Base-by-base conservation (phyloP, 768 basidiomycete species). In the Lentinula edodes region DNA sequence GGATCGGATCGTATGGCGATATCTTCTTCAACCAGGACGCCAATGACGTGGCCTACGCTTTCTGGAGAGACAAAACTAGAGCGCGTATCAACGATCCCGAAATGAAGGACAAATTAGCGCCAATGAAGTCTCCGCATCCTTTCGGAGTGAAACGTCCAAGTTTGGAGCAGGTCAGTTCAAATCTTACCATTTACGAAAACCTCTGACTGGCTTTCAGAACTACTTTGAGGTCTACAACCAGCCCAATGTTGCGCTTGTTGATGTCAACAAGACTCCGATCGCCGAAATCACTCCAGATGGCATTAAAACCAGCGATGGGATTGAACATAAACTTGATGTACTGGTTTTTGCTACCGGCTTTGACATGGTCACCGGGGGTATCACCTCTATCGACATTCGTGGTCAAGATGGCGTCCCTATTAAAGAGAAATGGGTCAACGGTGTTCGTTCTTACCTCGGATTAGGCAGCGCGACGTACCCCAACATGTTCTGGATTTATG, bases 331-430 rank as follows among this genome's bases (percentile, higher is more conserved):
- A 36, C 54, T 67, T 36, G 66, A 67, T 43, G 54, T 62, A 4
- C 46, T 66, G 18, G 56, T 67, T 9, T 54, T 64, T 20, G 66
- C 66, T 20, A 67, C 66, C 13, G 66, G 66, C 2, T 67, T 62
- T 51, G 66, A 67, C 41, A 53, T 52, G 15, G 60, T 63, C 12
- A 66, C 62, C 13, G 64, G 64, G 12, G 54, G 60, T 9, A 60
- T 63, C 8, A 58, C 62, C 23, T 51, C 60, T 20, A 67, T 67
- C 42, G 65, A 67, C 39, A 64, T 67, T 41, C 52, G 52, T 7
- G 66, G 66, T 28, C 52, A 60, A 18, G 63, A 64, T 32, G 66
- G 61, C 9, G 53, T 53, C 5, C 35, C 65, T 10, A 62, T 67
- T 39, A 54, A 57, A 18, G 63, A 65, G 6, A 67, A 65, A 45